These are phyloP conservation scores for Chrysanthemum makinoi DNA, from an alignment of 129 eudicot species.

Conservation along the genomic window DNA sequence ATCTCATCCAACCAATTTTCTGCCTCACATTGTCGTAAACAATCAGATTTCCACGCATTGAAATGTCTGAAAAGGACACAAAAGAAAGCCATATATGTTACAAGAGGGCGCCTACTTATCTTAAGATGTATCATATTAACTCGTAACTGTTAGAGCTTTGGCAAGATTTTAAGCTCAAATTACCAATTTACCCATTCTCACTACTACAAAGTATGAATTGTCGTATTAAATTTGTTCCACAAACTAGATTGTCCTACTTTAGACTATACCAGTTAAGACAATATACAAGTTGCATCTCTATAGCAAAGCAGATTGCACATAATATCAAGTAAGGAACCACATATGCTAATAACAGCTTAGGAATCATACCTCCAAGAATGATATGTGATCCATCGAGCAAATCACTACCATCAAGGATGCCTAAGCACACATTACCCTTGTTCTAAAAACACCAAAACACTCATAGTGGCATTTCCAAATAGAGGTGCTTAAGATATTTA, in stretches of 20 bases:
- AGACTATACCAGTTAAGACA: background rate
- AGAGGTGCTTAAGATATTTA: background rate
- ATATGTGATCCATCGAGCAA: constrained; percentile 64
- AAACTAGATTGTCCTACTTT: background rate
- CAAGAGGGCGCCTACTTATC: background rate
- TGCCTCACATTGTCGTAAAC: constrained; percentile 66
- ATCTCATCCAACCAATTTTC: constrained; percentile 70
- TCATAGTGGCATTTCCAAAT: background rate
- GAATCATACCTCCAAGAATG: constrained; percentile 72
- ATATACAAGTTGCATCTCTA: background rate
- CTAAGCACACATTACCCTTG: constrained; percentile 74
- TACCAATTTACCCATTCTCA: background rate
- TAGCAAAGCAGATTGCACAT: background rate
- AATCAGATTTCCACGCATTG: constrained; percentile 64
- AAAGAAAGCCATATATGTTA: constrained; percentile 4
- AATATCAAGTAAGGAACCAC: constrained; percentile 12
- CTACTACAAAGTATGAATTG: background rate
- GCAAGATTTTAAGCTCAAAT: background rate
- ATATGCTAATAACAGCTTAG: background rate
- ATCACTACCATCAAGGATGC: constrained; percentile 71
- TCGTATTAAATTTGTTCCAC: background rate
- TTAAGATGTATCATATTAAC: no score
- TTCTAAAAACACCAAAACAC: constrained; percentile 42
- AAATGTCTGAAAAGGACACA: constrained; percentile 51
- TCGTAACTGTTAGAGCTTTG: background rate